Base-by-base conservation (phyloP, 495 filamentous ascomycete species). In the Aspergillus panamensis region DNA sequence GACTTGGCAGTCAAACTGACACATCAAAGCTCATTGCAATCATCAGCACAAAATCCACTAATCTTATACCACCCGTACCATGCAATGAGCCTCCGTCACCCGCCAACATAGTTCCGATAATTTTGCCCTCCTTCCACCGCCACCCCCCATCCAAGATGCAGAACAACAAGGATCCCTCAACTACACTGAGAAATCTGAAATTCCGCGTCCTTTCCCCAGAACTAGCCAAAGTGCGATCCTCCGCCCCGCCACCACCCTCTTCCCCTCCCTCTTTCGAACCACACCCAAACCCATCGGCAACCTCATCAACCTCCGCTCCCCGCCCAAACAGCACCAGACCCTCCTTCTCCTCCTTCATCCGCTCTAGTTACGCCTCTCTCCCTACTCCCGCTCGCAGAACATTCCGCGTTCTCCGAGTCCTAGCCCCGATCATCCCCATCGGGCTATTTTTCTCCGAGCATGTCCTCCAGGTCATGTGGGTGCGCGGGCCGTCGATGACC, bases 401-500 rank as follows among this genome's bases (percentile, higher is more conserved):
- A 58, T 59, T 71, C 49, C 70, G 67, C 57, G 51, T 63, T 31
- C 72, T 84, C 42, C 72, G 86, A 62, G 67, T 78, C 55, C 73
- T 84, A 58, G 77, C 78, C 29, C 82, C 85, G 31, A 77, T 85
- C 70, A 62, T 89, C 29, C 87, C 87, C 1, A 80, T 87, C 29
- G 67, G 81, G 21, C 77, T 86, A 43, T 86, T 83, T 73, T 81
- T 90, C 73, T 82, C 84, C 49, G 75, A 79, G 47, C 76, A 87
- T 62, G 74, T 90, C 51, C 76, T 80, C 48, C 77, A 86, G 58
- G 60, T 87, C 29, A 83, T 84, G 62, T 77, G 77, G 72, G 84
- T 91, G 60, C 75, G 71, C 29, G 89, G 89, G 3, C 75, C 82
- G 19, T 88, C 84, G 14, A 93, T 93, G 89, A 89, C 87, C 53